Base-by-base conservation (phyloP, 106 monocot genomes). In the Amphibolis antarctica region DNA sequence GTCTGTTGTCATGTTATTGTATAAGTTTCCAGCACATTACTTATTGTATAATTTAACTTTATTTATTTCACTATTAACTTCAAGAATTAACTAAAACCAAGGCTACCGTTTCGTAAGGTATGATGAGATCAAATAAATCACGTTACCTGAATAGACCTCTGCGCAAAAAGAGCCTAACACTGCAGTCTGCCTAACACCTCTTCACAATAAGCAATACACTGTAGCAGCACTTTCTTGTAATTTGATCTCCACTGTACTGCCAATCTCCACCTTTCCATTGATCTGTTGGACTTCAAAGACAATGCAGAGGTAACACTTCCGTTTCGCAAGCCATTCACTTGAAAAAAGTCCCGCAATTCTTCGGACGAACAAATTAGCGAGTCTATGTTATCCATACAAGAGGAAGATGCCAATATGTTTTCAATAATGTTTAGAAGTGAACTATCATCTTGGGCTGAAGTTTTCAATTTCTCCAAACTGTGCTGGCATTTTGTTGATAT, bases 221-320 rank as follows among this genome's bases (percentile, higher is more conserved):
- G 73, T 0, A 68, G 30, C 0, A 98, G 65, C 9, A 68, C 73
- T 44, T 49, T 79, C 62, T 98, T 98, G 60, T 91, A 72, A 42
- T 18, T 64, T 14, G 74, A 52, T 74, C 98, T 91, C 91, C 98
- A 98, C 17, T 78, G 66, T 29, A 98, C 72, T 25, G 80, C 80
- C 67, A 88, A 71, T 79, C 62, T 83, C 76, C 80, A 85, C 70
- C 87, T 96, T 48, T 81, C 80, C 60, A 88, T 28, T 26, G 82
- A 80, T 58, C 65, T 82, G 65, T 47, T 56, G 44, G 58, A 44
- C 54, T 80, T 90, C 12, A 26, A 25, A 5, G 76, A 49, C 23
- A 83, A 66, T 50, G 60, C 28, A 44, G 30, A 43, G 54, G 17
- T 52, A 17, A 44, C 20, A 27, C 5, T 29, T 59, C 12, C 58